Evolutionary conservation across 2,329 filamentous ascomycete species (phyloP).

Genomic region (Phoma herbarum): DNA sequence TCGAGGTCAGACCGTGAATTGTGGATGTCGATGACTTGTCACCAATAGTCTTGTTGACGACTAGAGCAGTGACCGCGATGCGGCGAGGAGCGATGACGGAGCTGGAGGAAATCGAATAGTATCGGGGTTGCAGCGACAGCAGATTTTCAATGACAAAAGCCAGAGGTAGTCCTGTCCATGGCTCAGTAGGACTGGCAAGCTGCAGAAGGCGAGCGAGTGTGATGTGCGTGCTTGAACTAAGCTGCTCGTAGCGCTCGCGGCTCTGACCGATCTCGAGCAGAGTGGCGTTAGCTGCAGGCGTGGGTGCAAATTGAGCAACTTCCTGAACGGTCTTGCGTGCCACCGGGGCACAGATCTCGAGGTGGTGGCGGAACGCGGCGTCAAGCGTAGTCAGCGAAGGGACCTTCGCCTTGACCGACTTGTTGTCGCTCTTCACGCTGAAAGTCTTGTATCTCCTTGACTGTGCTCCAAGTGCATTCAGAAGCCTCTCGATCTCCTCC

Average conservation of each 20-base stretch:
- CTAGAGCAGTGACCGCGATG: constrained; percentile 52
- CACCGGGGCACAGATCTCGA: constrained; percentile 57
- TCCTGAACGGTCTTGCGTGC: constrained; percentile 51
- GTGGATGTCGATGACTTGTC: constrained; percentile 23
- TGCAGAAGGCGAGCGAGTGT: constrained; percentile 52
- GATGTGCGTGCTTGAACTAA: constrained; percentile 45
- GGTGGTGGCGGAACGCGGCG: constrained; percentile 56
- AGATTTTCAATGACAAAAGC: constrained; percentile 45
- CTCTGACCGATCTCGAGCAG: constrained; percentile 45
- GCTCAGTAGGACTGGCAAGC: constrained; percentile 30
- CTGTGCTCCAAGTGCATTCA: constrained; percentile 40
- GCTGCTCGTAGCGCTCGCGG: constrained; percentile 46
- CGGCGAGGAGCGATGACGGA: constrained; percentile 50
- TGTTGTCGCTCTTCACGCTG: constrained; percentile 40
- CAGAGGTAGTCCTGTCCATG: constrained; percentile 48
- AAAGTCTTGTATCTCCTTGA: constrained; percentile 32
- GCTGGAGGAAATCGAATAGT: constrained; percentile 50
- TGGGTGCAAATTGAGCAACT: constrained; percentile 54
- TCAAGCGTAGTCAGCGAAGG: constrained; percentile 54
- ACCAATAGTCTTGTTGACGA: constrained; percentile 45
- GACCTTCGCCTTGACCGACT: constrained; percentile 45
- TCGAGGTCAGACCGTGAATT: constrained; percentile 52
- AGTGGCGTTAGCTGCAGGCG: constrained; percentile 38
- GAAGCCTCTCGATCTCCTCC: constrained; percentile 48
- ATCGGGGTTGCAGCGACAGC: constrained; percentile 38